Evolutionary conservation across 176 grass and related monocot species (phyloP), one percentile per base, ranked within the genome.

Genomic region (Oropetium thomaeum): DNA sequence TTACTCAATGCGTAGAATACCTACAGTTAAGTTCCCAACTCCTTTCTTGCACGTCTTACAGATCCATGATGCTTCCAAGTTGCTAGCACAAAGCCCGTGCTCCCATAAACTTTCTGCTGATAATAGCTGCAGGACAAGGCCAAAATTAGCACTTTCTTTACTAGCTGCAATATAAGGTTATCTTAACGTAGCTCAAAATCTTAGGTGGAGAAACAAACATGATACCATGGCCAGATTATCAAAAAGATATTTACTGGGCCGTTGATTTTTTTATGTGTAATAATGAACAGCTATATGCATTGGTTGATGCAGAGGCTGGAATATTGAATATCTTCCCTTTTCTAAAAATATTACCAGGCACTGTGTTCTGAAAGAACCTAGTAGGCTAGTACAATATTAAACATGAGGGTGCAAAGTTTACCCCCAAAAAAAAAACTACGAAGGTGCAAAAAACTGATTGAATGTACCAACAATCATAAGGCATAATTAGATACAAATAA

Each of bases 11-110:
- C 28, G 23, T 8, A 76, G n/a, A 73, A 54, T 42, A 62, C 86
- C 57, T 92, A 93, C 95, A 81, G 22, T 93, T 85, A 97, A 75
- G 47, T 89, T 87, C 16, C 87, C 87, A n/a, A 78, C 41, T 38
- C 77, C 82, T 61, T 80, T 90, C 69, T 78, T 71, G 75, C 84
- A 85, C 3, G 48, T 81, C 75, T 97, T 97, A 43, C 52, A 83
- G 77, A 97, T 84, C 95, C 95, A 93, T 32, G 84, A 87, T 39
- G 83, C 95, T 86, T 97, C 91, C 6, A 77, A 87, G 69, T 78
- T 85, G 78, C 91, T 97, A 31, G 86, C 95, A 19, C 90, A 97
- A 53, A 97, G 80, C 17, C 95, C 95, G 17, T 85, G 78, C 86
- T 83, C 58, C 95, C 95, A 97, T 73, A 97, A 92, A 57, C 79